phyloP scores from a whole-genome alignment of 1,284 basidiomycete genomes.

The Microbotryum violaceum region DNA sequence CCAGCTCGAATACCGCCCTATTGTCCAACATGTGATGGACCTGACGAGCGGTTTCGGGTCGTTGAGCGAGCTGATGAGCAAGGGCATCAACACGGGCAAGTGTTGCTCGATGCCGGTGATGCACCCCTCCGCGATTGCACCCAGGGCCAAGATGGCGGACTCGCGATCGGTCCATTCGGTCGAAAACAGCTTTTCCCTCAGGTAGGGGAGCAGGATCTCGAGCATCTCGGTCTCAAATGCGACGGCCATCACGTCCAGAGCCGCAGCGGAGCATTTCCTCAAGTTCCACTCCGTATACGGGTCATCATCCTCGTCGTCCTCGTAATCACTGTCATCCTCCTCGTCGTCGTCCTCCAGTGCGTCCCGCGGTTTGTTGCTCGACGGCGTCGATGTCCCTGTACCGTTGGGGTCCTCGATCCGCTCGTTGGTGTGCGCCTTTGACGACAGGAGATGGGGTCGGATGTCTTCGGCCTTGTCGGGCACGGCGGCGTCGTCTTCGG shows the following conservation, averaged over 20 bases:
- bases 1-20: slow-evolving; percentile 98
- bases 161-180: slow-evolving; percentile 90
- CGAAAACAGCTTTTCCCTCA: slow-evolving; percentile 92
- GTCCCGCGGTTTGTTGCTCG: slow-evolving; percentile 44
- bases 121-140: slow-evolving; percentile 98
- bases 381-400: slow-evolving; percentile 9
- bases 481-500: slow-evolving; percentile 72
- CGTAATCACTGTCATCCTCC: slow-evolving; percentile 74
- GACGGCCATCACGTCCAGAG: slow-evolving; percentile 92
- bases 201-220: slow-evolving; percentile 75
- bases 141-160: slow-evolving; percentile 89
- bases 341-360: slow-evolving; percentile 73
- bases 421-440: slow-evolving; percentile 59
- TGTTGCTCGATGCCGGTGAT: slow-evolving; percentile 94
- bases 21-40: slow-evolving; percentile 98
- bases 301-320: slow-evolving; percentile 90
- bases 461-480: slow-evolving; percentile 84
- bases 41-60: slow-evolving; percentile 95
- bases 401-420: slow-evolving; percentile 19
- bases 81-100: slow-evolving; percentile 82
- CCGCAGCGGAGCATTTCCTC: slow-evolving; percentile 95
- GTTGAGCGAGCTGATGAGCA: slow-evolving; percentile 79
- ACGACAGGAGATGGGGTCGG: slow-evolving; percentile 84
- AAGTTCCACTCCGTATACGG: slow-evolving; percentile 98
- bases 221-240: slow-evolving; percentile 80